These are phyloP conservation scores for Gossypium davidsonii DNA, from an alignment of 441 rosid genomes.

Conservation along the genomic window DNA sequence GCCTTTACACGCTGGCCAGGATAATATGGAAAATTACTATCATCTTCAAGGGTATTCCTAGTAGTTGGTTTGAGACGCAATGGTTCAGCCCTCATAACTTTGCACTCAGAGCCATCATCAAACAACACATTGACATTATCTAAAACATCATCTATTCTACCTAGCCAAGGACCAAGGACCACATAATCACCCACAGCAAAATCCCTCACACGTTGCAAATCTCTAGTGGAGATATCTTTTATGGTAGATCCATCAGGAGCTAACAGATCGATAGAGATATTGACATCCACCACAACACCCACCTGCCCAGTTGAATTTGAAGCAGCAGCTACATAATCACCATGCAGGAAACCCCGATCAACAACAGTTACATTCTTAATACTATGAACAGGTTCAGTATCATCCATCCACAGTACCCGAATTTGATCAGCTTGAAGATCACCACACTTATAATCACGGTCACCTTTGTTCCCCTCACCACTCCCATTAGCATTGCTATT, in stretches of 20 bases:
- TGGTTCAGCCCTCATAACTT: conserved; percentile 78
- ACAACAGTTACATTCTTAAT: conserved; percentile 47
- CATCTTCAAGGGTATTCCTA: conserved; percentile 74
- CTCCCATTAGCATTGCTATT: conserved; percentile 30
- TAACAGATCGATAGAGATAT: conserved; percentile 62
- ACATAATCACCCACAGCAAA: conserved; percentile 83
- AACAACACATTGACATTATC: conserved; percentile 88
- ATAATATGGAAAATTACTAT: conserved; percentile 72
- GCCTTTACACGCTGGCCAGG: conserved; percentile 97
- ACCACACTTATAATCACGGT: conserved; percentile 37
- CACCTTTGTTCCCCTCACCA: conserved; percentile 26
- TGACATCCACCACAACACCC: conserved; percentile 79
- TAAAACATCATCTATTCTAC: conserved; percentile 84
- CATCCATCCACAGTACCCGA: conserved; percentile 84
- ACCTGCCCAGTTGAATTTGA: conserved; percentile 82
- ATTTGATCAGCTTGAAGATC: conserved; percentile 66
- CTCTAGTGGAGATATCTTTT: conserved; percentile 58
- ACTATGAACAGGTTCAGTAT: conserved; percentile 64
- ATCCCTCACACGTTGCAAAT: conserved; percentile 79
- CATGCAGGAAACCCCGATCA: conserved; percentile 90
- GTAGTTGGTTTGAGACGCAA: conserved; percentile 27
- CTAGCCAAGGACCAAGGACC: conserved; percentile 89
- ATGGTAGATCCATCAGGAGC: conserved; percentile 58
- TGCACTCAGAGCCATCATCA: conserved; percentile 94
- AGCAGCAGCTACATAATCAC: conserved; percentile 84